phyloP scores from a whole-genome alignment of 176 grass and related monocot species.

The Miscanthus lutarioriparius region DNA sequence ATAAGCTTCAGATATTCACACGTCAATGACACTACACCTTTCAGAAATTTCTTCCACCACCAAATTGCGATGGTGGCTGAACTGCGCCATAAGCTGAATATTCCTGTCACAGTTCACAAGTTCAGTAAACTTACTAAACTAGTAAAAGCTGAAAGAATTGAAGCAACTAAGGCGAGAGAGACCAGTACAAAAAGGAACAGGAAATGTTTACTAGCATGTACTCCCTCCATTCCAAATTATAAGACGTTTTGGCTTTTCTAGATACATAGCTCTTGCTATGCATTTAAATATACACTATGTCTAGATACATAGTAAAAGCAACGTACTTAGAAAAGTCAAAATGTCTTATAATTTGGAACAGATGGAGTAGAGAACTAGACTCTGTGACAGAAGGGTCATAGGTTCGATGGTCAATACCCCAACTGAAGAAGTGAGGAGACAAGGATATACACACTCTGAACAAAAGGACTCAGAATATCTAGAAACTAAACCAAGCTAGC shows the following conservation, averaged over 20 bases:
- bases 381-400: not conserved
- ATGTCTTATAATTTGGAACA: no score
- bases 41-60: constrained; percentile 45
- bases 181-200: not conserved
- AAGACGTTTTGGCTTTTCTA: no score
- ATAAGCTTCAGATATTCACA: constrained; percentile 38
- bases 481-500: constrained; percentile 29
- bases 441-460: not conserved
- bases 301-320: no score
- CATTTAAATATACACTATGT: no score
- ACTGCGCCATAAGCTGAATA: constrained; percentile 35
- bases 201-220: not conserved
- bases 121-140: not conserved
- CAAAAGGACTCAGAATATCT: not conserved
- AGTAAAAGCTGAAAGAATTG: not conserved
- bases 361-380: not conserved
- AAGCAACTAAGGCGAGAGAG: not conserved
- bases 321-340: no score
- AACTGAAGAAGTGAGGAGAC: constrained; percentile 18
- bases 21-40: constrained; percentile 31
- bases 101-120: constrained; percentile 36
- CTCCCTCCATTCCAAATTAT: no score
- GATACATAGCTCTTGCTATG: no score
- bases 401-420: not conserved
- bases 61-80: constrained; percentile 44